These are phyloP conservation scores for Cystofilobasidium macerans DNA, from an alignment of 768 basidiomycete species.

Conservation along the genomic window DNA sequence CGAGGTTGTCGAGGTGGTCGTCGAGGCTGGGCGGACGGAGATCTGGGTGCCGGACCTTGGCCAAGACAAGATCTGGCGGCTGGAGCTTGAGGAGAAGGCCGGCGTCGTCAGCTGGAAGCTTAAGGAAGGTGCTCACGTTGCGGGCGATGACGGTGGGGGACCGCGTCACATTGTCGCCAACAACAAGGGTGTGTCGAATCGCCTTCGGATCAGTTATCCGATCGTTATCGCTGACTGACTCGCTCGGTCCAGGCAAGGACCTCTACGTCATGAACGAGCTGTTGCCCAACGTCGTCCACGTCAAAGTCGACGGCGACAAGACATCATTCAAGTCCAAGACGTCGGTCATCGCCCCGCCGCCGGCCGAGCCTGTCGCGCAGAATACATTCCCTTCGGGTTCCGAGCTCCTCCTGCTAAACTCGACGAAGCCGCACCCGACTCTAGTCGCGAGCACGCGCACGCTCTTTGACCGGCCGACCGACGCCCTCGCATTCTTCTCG, in stretches of 20 bases:
- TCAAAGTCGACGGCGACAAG: background rate
- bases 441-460: conserved; percentile 19
- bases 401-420: conserved; percentile 14
- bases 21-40: background rate
- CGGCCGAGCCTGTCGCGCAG: conserved; percentile 1
- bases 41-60: conserved; percentile 26
- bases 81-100: conserved; percentile 3
- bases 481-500: conserved; percentile 11
- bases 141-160: conserved; percentile 25
- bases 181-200: conserved; percentile 13
- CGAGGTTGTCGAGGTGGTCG: conserved; percentile 21
- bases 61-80: conserved; percentile 6
- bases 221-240: background rate
- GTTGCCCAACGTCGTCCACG: conserved; percentile 15
- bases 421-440: conserved; percentile 6
- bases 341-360: conserved; percentile 22
- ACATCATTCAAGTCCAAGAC: conserved; percentile 13
- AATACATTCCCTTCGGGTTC: conserved; percentile 6
- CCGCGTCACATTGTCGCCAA: conserved; percentile 20
- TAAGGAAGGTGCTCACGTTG: conserved; percentile 7
- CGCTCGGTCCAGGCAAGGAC: conserved; percentile 6
- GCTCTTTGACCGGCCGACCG: conserved; percentile 13
- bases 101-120: conserved; percentile 7
- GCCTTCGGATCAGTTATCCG: background rate
- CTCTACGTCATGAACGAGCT: conserved; percentile 27